Evolutionary conservation across 2,329 filamentous ascomycete genomes (phyloP), one percentile per base, ranked within the genome.

Genomic region (Rhynchosporium secalis): DNA sequence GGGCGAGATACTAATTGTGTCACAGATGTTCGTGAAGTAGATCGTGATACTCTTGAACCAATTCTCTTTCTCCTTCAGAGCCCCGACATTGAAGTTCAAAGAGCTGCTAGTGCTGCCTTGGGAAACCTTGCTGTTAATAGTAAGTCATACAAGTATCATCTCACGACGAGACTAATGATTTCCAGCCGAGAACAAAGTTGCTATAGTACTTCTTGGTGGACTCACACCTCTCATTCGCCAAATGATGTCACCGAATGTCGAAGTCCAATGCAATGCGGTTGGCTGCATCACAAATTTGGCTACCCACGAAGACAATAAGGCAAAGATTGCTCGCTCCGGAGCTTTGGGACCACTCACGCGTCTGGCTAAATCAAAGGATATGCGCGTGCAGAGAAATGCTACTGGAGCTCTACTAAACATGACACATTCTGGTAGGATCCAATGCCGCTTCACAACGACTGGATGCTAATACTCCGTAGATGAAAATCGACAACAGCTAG

Each of bases 251-350:
- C 86, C 89, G 52, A 99, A 99, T 72, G 95, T 99, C 70, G 95
- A 99, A 76, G 95, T 99, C 31, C 95, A 99, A 78, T 99, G 95
- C 81, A 99, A 99, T 76, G 95, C 95, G 48, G 95, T 99, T 65
- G 95, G 95, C 57, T 99, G 95, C 80, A 99, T 99, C 76, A 99
- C 95, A 51, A 99, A 99, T 75, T 79, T 99, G 61, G 95, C 95
- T 60, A 99, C 95, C 2, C 95, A 99, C 73, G 95, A 99, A 78
- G 95, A 98, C 71, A 99, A 99, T 80, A 99, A 99, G 80, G 93
- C 95, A 62, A 97, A 96, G 79, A 99, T 99, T 76, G 95, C 95
- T 69, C 86, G 92, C 65, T 99, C 95, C 3, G 95, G 95, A 62
- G 95, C 95, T 60, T 82, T 99, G 61, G 91, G 90, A 7, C 95